Conservation (phyloP, 148 eudicot genomes). For the Camellia japonica region DNA sequence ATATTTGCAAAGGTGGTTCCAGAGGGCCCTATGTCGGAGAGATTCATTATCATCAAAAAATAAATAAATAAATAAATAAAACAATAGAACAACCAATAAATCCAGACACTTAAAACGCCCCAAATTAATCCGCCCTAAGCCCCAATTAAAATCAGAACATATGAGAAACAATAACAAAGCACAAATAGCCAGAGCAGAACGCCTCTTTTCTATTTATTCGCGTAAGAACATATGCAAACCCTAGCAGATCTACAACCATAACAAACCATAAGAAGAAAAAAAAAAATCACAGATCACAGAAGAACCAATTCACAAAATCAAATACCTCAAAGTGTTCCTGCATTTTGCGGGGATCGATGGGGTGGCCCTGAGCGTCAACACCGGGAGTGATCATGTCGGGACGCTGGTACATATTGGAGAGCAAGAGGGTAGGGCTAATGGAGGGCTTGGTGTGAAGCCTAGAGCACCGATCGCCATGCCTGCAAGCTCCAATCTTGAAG, state of each 20-base stretch:
- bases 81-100: no score
- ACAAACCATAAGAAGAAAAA: background rate
- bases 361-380: conserved; percentile 12
- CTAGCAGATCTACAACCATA: background rate
- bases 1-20: no score
- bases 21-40: no score
- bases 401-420: conserved; percentile 14
- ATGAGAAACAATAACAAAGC: no score
- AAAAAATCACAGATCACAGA: background rate
- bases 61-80: no score
- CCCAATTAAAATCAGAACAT: no score
- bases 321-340: conserved; percentile 14
- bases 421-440: background rate
- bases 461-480: conserved; percentile 28
- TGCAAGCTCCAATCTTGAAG: conserved; percentile 32
- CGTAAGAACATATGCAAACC: background rate
- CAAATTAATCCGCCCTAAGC: no score
- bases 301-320: background rate
- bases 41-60: no score
- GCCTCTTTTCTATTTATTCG: no score
- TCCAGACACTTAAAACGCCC: no score
- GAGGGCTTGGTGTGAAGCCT: conserved; percentile 25
- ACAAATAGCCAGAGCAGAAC: no score
- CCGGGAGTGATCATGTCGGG: conserved; percentile 14
- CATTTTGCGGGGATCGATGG: conserved; percentile 14